These are phyloP conservation scores for Aspergillus pseudoviridinutans DNA, from an alignment of 2,329 filamentous ascomycete species.

Conservation along the genomic window DNA sequence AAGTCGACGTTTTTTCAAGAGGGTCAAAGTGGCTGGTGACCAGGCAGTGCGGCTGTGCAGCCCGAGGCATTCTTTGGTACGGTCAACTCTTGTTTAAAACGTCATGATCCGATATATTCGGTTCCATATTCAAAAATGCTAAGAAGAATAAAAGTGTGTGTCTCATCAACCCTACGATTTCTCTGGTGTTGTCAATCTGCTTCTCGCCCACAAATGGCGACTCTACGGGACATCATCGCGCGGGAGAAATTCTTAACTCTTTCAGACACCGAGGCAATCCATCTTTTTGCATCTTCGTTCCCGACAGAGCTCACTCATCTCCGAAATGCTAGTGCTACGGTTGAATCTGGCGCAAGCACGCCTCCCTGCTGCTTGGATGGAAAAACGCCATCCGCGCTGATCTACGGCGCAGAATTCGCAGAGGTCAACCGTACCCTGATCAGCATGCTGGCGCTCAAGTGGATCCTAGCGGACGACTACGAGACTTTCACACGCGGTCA, in stretches of 20 bases:
- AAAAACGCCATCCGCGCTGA: slow-evolving; percentile 4
- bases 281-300: slow-evolving; percentile 1
- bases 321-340: slow-evolving; percentile 5
- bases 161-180: background rate
- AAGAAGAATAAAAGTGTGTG: background rate
- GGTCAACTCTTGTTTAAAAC: background rate
- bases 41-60: background rate
- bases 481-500: slow-evolving; percentile 28
- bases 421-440: slow-evolving; percentile 41
- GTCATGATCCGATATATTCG: background rate
- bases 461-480: slow-evolving; percentile 35
- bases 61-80: background rate
- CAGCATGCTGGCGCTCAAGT: slow-evolving; percentile 34
- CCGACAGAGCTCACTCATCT: slow-evolving; percentile 1
- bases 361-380: background rate
- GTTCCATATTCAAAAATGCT: background rate
- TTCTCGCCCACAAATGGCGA: background rate
- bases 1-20: background rate
- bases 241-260: background rate
- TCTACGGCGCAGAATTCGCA: slow-evolving; percentile 21
- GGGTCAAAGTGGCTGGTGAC: background rate
- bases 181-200: background rate
- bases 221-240: background rate
- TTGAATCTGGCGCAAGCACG: background rate
- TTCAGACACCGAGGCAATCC: background rate